Evolutionary conservation across 805 yeast genomes (phyloP), one percentile per base, ranked within the genome.

Genomic region (Candida manassasensis): DNA sequence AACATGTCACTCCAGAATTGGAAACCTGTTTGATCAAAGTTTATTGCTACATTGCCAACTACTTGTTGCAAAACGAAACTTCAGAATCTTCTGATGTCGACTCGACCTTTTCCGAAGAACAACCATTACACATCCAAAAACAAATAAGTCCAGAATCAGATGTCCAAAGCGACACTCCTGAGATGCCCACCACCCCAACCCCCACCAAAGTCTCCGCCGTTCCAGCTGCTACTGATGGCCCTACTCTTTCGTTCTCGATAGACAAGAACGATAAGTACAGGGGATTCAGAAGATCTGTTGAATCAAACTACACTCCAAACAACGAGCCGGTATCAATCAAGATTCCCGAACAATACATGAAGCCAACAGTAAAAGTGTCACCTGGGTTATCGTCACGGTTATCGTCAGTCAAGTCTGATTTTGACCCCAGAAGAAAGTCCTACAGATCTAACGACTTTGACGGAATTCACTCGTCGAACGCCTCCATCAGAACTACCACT

Each of bases 211-310:
- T 26, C 5, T 6, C 32, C n/a, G 22, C n/a, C 7, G 10, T 26
- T 21, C 19, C 12, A 4, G 10, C 13, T 5, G 19, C 4, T 17
- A 26, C 29, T 30, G 13, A 28, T 38, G 27, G 44, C 30, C 22
- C 33, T 21, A 15, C 22, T n/a, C 50, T 59, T 41, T 48, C 49
- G 28, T 46, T 62, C 34, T 49, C 55, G 15, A 52, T 61, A 17
- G 39, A 47, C 18, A 47, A 48, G 9, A 62, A 62, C 40, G 62
- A 54, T 29, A 65, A 61, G 38, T 67, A 67, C 47, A 58, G 46
- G 39, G 71, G 71, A 1, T 67, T 67, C 48, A 63, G 71, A 55
- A 55, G 71, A 51, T 59, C 57, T 40, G 50, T 45, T 11, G 42
- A 48, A 19, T 32, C 28, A 15, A 40, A 41, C 34, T 30, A 30